Evolutionary conservation across 306 rosid genomes (phyloP).

Genomic region (Elaeagnus macrophylla): DNA sequence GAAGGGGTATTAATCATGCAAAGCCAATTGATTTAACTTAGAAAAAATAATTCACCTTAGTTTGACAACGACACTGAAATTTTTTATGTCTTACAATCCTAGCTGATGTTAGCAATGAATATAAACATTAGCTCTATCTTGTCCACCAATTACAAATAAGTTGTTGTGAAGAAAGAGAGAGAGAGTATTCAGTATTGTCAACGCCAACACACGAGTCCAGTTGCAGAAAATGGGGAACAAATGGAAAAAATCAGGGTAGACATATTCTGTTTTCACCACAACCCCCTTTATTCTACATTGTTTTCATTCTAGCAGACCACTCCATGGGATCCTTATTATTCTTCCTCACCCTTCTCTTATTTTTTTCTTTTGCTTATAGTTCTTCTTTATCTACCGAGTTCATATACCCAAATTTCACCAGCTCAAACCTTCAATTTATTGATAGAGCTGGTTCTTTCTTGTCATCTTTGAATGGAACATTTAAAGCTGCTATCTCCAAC

Average conservation of each 20-base stretch:
- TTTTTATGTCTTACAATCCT: constrained; percentile 19
- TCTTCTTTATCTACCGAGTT: constrained; percentile 26
- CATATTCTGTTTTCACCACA: constrained; percentile 21
- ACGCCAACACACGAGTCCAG: constrained; percentile 32
- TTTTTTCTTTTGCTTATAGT: constrained; percentile 33
- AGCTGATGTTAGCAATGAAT: constrained; percentile 24
- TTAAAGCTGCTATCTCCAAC: constrained; percentile 50
- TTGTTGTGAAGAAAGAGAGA: constrained; percentile 23
- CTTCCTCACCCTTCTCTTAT: constrained; percentile 23
- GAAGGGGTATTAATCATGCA: not conserved
- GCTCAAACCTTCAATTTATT: constrained; percentile 41
- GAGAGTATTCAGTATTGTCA: constrained; percentile 28
- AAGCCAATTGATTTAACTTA: constrained; percentile 18
- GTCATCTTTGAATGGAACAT: constrained; percentile 47
- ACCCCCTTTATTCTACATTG: constrained; percentile 14
- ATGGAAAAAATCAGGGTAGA: constrained; percentile 25
- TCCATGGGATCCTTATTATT: constrained; percentile 43
- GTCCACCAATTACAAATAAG: constrained; percentile 30
- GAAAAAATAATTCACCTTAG: constrained; percentile 4
- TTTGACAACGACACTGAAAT: constrained; percentile 11
- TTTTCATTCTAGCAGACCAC: constrained; percentile 25
- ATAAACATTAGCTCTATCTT: constrained; percentile 21
- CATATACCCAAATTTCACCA: constrained; percentile 46
- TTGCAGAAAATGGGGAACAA: constrained; percentile 13
- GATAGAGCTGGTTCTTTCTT: constrained; percentile 54